Percentiles rank a stretch among this genome's conserved stretches.
phyloP scores from a whole-genome alignment of 2,329 filamentous ascomycete species.

The Trichoderma citrinoviride region DNA sequence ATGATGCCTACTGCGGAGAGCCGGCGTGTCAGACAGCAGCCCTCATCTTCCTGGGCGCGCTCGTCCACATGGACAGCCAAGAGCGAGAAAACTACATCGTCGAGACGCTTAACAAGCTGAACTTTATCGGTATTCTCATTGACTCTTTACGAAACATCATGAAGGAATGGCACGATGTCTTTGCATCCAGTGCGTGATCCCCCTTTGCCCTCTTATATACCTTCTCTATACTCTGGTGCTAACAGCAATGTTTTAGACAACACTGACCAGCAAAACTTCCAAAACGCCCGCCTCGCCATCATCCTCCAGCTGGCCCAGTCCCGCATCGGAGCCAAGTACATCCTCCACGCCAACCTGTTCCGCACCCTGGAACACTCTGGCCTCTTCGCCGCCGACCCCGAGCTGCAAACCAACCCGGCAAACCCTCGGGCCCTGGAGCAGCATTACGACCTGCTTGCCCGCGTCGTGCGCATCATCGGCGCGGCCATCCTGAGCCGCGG shows the following conservation, averaged over 20 bases:
- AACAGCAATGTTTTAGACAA: conserved; percentile 33
- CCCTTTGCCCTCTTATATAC: conserved; percentile 11
- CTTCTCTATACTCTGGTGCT: not conserved
- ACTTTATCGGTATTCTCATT: conserved; percentile 86
- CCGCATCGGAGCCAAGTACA: conserved; percentile 75
- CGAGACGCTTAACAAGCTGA: conserved; percentile 76
- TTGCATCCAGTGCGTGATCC: conserved; percentile 48
- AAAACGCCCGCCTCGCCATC: conserved; percentile 73
- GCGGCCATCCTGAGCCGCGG: conserved; percentile 79
- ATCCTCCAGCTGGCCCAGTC: conserved; percentile 83
- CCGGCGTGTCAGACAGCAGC: conserved; percentile 80
- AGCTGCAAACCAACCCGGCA: conserved; percentile 77
- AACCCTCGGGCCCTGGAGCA: conserved; percentile 69
- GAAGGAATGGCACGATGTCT: conserved; percentile 63
- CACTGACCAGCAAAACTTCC: conserved; percentile 49
- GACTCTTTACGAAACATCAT: conserved; percentile 81
- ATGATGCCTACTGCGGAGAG: conserved; percentile 87
- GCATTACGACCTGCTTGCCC: conserved; percentile 81
- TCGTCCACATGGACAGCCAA: conserved; percentile 70
- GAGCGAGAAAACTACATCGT: conserved; percentile 74
- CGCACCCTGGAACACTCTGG: conserved; percentile 73
- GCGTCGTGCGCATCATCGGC: conserved; percentile 76
- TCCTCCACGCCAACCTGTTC: conserved; percentile 89
- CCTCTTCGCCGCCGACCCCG: conserved; percentile 88
- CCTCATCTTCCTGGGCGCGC: conserved; percentile 74